These are phyloP conservation scores for Begonia fuchsioides DNA, from an alignment of 306 rosid species.

Conservation along the genomic window DNA sequence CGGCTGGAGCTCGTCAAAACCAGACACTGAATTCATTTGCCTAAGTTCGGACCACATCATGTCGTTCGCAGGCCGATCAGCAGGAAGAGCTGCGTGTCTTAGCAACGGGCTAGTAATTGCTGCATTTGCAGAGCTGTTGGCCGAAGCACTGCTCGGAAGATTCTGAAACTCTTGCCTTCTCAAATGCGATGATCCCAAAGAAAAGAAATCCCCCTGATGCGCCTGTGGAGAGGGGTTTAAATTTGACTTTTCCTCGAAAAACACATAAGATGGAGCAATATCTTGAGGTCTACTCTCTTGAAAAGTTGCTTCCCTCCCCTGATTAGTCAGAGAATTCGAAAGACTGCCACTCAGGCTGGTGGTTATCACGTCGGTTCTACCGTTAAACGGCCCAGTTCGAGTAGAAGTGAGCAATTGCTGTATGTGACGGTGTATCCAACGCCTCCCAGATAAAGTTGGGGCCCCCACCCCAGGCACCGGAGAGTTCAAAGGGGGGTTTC, in stretches of 20 bases:
- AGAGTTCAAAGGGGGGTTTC: slow-evolving; percentile 42
- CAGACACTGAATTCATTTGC: slow-evolving; percentile 23
- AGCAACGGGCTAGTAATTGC: slow-evolving; percentile 20
- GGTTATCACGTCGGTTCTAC: slow-evolving; percentile 35
- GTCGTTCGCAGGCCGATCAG: slow-evolving; percentile 21
- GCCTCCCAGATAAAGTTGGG: slow-evolving; percentile 70
- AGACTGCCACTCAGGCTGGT: slow-evolving; percentile 21
- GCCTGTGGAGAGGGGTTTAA: slow-evolving; percentile 29
- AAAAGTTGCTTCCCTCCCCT: slow-evolving; percentile 28
- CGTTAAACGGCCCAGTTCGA: slow-evolving; percentile 30
- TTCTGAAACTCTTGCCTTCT: slow-evolving; percentile 32
- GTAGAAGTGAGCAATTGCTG: slow-evolving; percentile 42
- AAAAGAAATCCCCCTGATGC: slow-evolving; percentile 24
- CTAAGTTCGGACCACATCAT: slow-evolving; percentile 36
- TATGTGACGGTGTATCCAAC: slow-evolving; percentile 65
- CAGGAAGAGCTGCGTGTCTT: slow-evolving; percentile 20
- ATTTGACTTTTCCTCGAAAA: slow-evolving; percentile 49
- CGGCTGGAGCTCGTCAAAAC: slow-evolving; percentile 34
- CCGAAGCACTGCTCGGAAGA: slow-evolving; percentile 21
- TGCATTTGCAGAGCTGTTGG: slow-evolving; percentile 16
- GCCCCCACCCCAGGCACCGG: slow-evolving; percentile 63
- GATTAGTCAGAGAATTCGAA: slow-evolving; percentile 32
- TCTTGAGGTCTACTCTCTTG: slow-evolving; percentile 30
- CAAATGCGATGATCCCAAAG: slow-evolving; percentile 28
- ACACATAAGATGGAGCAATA: slow-evolving; percentile 33